Evolutionary conservation across 257 asterid species (phyloP), one percentile per base, ranked within the genome.

Genomic region (Plantago major): DNA sequence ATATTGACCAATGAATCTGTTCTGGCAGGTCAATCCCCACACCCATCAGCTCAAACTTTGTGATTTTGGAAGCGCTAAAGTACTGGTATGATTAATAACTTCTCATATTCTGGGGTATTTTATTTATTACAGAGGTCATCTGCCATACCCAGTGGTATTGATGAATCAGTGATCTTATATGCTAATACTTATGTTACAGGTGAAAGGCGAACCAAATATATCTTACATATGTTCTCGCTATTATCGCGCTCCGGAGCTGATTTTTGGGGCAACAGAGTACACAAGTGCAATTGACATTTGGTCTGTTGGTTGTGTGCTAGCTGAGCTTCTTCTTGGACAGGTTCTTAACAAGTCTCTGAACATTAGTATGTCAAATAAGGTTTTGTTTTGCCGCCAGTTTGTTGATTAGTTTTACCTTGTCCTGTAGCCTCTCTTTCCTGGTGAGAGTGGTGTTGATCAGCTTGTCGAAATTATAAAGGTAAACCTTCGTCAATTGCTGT

Each of bases 221-320:
- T 88, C 96, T 3, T 88, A 88, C 63, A 85, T 88, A 44, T 88
- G 94, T 68, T 88, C 96, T 58, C 82, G 89, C 64, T 88, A 85
- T 62, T 83, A 88, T 54, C 89, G 92, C 49, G 96, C 96, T 6
- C 94, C 96, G 9, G 96, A 83, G 58, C 82, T 85, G 66, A 88
- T 85, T 63, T 88, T 88, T 73, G 94, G 96, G 54, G 94, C 94
- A 61, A 88, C 89, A 18, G 94, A 85, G 56, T 88, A 88, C 76
- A 79, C 94, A 14, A 77, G 80, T 70, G 92, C 94, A 26, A 88
- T 88, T 70, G 96, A 83, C 78, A 78, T 88, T 58, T 85, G 96
- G 94, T 88, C 92, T 19, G 96, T 81, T 52, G 96, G 96, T 60
- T 88, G 96, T n/a, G 96, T 85, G 60, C 89, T 88, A 55, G 96